Evolutionary conservation across 768 basidiomycete species (phyloP).

Genomic region (Tulasnella sp.): DNA sequence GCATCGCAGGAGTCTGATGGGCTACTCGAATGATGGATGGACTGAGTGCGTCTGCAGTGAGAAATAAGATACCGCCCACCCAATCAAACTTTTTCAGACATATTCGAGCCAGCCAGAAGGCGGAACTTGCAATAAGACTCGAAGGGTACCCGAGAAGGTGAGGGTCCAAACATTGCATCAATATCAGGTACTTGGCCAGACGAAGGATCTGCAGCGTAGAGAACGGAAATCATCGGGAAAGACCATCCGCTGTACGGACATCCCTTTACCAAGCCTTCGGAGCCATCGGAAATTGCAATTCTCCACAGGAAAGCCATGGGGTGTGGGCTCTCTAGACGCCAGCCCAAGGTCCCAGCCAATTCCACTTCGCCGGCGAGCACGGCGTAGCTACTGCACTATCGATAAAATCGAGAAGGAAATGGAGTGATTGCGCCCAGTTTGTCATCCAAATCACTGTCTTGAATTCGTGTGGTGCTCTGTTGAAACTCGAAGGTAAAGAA

Average conservation of each 20-base stretch:
- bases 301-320: background rate
- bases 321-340: background rate
- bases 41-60: too few species aligned
- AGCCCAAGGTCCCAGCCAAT: background rate
- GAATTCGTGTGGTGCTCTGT: too few species aligned
- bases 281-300: background rate
- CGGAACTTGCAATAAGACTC: background rate
- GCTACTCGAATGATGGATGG: too few species aligned
- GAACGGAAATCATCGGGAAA: background rate
- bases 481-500: too few species aligned
- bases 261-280: background rate
- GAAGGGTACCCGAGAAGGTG: background rate
- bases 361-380: background rate
- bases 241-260: background rate
- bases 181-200: background rate
- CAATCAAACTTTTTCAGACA: background rate
- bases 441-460: too few species aligned
- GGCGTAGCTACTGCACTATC: too few species aligned
- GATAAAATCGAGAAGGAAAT: too few species aligned
- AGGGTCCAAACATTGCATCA: constrained; percentile 3
- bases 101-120: background rate
- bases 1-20: too few species aligned
- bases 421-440: too few species aligned
- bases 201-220: background rate
- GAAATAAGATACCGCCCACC: too few species aligned